These are phyloP conservation scores for Inosperma sp. DNA, from an alignment of 768 basidiomycete species.

Conservation along the genomic window DNA sequence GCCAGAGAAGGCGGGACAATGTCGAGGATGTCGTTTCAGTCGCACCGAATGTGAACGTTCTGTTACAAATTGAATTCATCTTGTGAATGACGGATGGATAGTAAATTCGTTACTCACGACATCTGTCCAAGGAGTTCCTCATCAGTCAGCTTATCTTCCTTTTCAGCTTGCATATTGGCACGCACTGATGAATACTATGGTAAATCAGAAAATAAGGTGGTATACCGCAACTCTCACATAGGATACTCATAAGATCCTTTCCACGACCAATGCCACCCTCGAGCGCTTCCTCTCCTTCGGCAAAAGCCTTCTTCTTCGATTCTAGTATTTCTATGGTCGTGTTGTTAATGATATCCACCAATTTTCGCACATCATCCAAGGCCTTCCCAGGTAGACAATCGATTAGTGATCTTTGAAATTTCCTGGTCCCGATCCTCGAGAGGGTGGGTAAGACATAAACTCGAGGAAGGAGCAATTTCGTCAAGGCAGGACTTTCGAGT, in stretches of 20 bases:
- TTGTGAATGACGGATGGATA: background rate
- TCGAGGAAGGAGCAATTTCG: background rate
- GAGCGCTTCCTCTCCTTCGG: constrained; percentile 30
- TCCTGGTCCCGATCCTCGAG: constrained; percentile 14
- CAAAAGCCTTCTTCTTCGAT: constrained; percentile 31
- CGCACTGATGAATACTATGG: constrained; percentile 21
- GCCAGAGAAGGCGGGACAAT: constrained; percentile 30
- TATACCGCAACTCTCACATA: constrained; percentile 28
- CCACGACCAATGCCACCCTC: constrained; percentile 31
- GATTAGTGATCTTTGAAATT: constrained; percentile 26
- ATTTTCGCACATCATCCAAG: constrained; percentile 25
- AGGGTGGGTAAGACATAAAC: background rate
- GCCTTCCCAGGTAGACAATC: constrained; percentile 27
- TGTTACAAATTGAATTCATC: constrained; percentile 10
- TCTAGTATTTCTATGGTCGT: constrained; percentile 32
- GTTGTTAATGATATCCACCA: constrained; percentile 30
- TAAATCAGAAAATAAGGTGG: constrained; percentile 21
- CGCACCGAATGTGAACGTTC: constrained; percentile 37
- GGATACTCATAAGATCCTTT: constrained; percentile 41
- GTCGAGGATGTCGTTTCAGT: constrained; percentile 42
- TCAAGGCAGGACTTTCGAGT: background rate
- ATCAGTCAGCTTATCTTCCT: constrained; percentile 33
- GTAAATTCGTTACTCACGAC: constrained; percentile 22
- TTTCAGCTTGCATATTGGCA: constrained; percentile 32
- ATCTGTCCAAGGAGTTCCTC: constrained; percentile 34